phyloP scores from a whole-genome alignment of 1,139 yeast species.

The Scheffersomyces illinoinensis region DNA sequence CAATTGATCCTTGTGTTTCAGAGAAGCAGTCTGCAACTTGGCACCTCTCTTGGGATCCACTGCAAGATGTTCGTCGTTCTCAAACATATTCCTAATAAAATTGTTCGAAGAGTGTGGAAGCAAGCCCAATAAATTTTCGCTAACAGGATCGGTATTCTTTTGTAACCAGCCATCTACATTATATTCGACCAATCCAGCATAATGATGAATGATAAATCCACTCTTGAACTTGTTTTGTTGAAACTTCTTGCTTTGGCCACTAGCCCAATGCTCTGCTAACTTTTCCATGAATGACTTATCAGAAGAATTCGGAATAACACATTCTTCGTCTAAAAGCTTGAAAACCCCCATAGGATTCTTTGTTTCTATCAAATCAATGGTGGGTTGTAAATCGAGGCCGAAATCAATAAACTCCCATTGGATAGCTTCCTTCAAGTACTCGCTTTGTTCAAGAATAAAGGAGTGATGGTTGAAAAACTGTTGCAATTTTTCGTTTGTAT shows the following conservation, averaged over 20 bases:
- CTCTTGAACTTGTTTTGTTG: conserved; percentile 66
- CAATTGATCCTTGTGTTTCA: conserved; percentile 82
- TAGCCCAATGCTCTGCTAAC: conserved; percentile 62
- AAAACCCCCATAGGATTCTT: conserved; percentile 83
- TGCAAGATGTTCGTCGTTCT: conserved; percentile 20
- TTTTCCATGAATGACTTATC: conserved; percentile 85
- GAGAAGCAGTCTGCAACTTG: conserved; percentile 79
- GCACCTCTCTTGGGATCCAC: conserved; percentile 11
- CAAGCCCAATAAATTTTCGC: conserved; percentile 65
- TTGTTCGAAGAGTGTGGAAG: conserved; percentile 57
- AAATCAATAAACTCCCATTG: conserved; percentile 97
- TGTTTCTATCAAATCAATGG: conserved; percentile 85
- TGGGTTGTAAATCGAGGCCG: conserved; percentile 94
- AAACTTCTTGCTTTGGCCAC: conserved; percentile 59
- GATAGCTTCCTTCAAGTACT: conserved; percentile 87
- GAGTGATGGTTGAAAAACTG: conserved; percentile 98
- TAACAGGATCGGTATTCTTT: conserved; percentile 92
- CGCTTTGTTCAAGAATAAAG: conserved; percentile 95
- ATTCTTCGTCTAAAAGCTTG: conserved; percentile 89
- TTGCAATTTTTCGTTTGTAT: conserved; percentile 93
- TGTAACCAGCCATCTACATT: conserved; percentile 91
- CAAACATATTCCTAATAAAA: conserved; percentile 38
- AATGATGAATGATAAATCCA: conserved; percentile 83
- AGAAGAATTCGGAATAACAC: conserved; percentile 88
- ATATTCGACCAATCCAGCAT: conserved; percentile 95